Conservation (phyloP, 441 rosid genomes). For the Populus hybrid region DNA sequence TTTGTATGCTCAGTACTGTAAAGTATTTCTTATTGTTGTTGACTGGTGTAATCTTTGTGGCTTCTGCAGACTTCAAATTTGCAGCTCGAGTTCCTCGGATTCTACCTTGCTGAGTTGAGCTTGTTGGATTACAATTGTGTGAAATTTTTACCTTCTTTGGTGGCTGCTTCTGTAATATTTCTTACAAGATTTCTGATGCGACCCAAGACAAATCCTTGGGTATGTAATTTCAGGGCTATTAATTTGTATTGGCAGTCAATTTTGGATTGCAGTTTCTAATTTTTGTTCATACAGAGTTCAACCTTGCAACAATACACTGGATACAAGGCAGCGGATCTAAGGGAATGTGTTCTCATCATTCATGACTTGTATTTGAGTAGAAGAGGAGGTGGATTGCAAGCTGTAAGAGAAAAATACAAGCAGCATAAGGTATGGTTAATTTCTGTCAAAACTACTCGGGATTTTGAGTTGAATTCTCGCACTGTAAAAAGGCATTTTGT, state of each 20-base stretch:
- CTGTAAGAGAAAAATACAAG: conserved; percentile 75
- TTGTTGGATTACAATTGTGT: conserved; percentile 61
- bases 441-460: neutral
- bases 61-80: conserved; percentile 39
- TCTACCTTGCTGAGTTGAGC: conserved; percentile 70
- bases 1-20: neutral
- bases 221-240: conserved; percentile 20
- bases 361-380: conserved; percentile 64
- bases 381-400: conserved; percentile 51
- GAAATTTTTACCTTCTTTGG: conserved; percentile 60
- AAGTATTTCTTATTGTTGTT: conserved; percentile 1
- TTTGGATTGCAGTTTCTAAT: neutral
- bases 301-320: conserved; percentile 45
- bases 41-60: conserved; percentile 1
- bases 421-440: conserved; percentile 49
- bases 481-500: neutral
- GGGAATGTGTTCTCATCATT: conserved; percentile 45
- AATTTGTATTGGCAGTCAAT: neutral
- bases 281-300: conserved; percentile 36
- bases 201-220: conserved; percentile 71
- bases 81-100: conserved; percentile 71
- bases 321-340: conserved; percentile 50
- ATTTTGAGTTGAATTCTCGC: neutral
- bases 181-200: conserved; percentile 54
- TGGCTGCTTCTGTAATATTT: conserved; percentile 63